Base-by-base conservation (phyloP, 345 rosid species). In the Atalantia buxifolia region DNA sequence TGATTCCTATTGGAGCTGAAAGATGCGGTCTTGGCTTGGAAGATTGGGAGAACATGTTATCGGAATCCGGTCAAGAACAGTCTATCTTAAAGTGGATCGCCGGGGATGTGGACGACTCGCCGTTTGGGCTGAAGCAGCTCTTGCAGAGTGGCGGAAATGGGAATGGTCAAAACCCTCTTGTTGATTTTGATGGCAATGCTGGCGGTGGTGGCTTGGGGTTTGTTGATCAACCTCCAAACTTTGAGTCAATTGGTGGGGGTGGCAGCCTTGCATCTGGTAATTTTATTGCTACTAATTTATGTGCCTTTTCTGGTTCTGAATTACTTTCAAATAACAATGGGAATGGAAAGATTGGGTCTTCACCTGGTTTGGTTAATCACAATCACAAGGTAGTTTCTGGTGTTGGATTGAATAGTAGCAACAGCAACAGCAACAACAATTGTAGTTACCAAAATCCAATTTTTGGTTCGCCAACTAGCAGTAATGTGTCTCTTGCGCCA, bases 1-100 rank as follows among this genome's bases (percentile, higher is more conserved):
- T 79, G 78, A 84, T 82, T 40, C 68, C 83, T 25, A 3, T 57
- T 24, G 77, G 76, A 21, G 80, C 80, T 27, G 84, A 81, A 72
- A 83, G 85, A 83, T 86, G 89, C 57, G 84, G 85, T 36, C 81
- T 85, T 62, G 89, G 89, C 45, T 55, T 85, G 38, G 87, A 83
- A 64, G 92, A 89, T 33, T 89, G 89, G 92, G 92, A 87, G 70
- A 78, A 72, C 76, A 75, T 89, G 84, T 71, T 87, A 55, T 81
- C 92, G 21, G 92, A 86, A 63, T 70, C 86, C 21, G 79, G 76
- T 55, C 90, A 86, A 53, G 92, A 87, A 65, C 86, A 86, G 70
- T 86, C 89, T 60, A 66, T 87, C 62, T 69, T 86, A 65, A 78
- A 81, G 74, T 85, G 87, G 90, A 83, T 89, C 66, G 67, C 86